These are phyloP conservation scores for Protomyces arabidopsidicola DNA, from an alignment of 1,139 yeast genomes.

Conservation along the genomic window DNA sequence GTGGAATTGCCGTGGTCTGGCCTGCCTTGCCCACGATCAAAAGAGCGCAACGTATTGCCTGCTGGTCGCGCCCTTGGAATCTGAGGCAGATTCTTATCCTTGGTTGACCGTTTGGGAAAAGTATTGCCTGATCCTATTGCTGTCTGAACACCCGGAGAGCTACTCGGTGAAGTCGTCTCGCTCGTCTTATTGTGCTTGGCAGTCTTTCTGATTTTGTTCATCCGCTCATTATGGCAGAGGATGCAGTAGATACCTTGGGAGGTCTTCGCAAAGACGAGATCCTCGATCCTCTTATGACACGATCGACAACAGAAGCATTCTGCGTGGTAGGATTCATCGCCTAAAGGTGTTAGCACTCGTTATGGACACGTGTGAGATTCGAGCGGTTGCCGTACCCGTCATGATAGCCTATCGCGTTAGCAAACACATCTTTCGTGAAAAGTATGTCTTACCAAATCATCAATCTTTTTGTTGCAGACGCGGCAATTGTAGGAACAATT, in stretches of 20 bases:
- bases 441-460: conserved; percentile 53
- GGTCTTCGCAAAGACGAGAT: conserved; percentile 86
- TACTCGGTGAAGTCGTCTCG: neutral
- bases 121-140: neutral
- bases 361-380: neutral
- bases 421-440: neutral
- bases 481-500: conserved; percentile 87
- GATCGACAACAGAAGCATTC: conserved; percentile 86
- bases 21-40: neutral
- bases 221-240: conserved; percentile 79
- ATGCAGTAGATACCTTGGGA: conserved; percentile 91
- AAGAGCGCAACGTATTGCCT: neutral
- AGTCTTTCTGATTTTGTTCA: conserved; percentile 49
- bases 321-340: conserved; percentile 90
- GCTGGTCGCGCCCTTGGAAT: neutral
- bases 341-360: conserved; percentile 37
- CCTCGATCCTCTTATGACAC: conserved; percentile 83
- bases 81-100: neutral
- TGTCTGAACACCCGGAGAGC: neutral
- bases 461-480: conserved; percentile 82
- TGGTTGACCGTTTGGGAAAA: neutral
- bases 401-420: conserved; percentile 58
- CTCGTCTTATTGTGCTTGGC: neutral
- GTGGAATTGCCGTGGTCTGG: neutral
- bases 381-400: conserved; percentile 43